Evolutionary conservation across 257 asterid genomes (phyloP).

Genomic region (Cruciata laevipes): DNA sequence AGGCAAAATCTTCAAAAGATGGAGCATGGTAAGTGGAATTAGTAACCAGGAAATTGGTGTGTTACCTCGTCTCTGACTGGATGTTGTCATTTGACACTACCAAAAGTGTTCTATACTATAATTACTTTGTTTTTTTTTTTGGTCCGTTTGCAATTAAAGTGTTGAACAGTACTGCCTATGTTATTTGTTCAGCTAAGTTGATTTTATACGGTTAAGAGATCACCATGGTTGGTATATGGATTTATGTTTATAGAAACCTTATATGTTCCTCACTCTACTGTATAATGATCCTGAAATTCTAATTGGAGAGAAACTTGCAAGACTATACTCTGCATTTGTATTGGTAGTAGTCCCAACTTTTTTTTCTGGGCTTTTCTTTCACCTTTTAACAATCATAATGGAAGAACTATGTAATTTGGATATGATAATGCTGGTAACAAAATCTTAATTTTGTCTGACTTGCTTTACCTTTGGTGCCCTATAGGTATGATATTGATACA

Average conservation of each 20-base stretch:
- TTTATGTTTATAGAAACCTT: neutral
- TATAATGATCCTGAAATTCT: neutral
- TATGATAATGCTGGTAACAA: neutral
- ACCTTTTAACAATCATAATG: too few relatives aligned
- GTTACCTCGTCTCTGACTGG: neutral
- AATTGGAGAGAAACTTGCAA: neutral
- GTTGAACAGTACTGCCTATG: neutral
- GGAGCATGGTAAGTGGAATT: conserved; percentile 67
- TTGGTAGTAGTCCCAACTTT: neutral
- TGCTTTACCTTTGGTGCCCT: conserved; percentile 6
- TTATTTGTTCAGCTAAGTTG: neutral
- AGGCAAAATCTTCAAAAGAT: conserved; percentile 74
- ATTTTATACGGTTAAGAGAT: neutral
- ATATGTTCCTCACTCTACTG: neutral
- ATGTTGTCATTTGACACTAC: neutral
- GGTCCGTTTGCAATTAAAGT: neutral
- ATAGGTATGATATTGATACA: conserved; percentile 84
- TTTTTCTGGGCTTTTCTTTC: neutral
- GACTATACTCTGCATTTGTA: neutral
- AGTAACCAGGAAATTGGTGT: neutral
- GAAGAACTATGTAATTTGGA: too few relatives aligned
- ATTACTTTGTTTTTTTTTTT: neutral
- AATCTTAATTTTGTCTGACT: neutral
- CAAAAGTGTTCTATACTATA: neutral
- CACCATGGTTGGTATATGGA: neutral